Percentiles rank a stretch among this genome's conserved stretches.
phyloP scores from a whole-genome alignment of 768 basidiomycete species.

The Zangia roseola region DNA sequence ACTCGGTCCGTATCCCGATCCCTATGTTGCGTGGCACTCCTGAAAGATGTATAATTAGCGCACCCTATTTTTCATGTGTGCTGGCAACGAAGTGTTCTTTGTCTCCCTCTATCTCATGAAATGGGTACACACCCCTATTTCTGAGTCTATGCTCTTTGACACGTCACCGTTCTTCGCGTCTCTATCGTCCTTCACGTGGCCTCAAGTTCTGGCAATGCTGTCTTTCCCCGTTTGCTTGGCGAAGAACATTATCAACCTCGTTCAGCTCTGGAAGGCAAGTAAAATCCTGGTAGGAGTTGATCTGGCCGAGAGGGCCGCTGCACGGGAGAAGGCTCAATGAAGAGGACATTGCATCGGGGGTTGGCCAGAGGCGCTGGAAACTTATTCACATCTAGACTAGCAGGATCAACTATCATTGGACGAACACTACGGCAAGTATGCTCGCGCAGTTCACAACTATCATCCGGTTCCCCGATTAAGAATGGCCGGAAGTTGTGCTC shows the following conservation, averaged over 20 bases:
- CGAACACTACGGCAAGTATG: slow-evolving; percentile 4
- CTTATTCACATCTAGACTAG: slow-evolving; percentile 13
- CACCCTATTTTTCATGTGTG: slow-evolving; percentile 89
- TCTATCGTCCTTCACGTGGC: slow-evolving; percentile 59
- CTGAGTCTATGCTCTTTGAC: slow-evolving; percentile 15
- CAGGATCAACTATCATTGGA: slow-evolving; percentile 7
- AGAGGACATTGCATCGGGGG: not conserved
- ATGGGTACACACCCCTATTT: slow-evolving; percentile 74
- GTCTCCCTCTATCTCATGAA: slow-evolving; percentile 93
- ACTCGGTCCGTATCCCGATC: slow-evolving; percentile 59
- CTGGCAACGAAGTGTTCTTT: slow-evolving; percentile 94
- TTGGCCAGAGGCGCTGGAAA: not conserved
- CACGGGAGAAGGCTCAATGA: slow-evolving; percentile 38
- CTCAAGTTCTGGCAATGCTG: slow-evolving; percentile 63
- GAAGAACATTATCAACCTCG: slow-evolving; percentile 93
- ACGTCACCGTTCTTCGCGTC: slow-evolving; percentile 15
- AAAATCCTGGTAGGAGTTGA: slow-evolving; percentile 94
- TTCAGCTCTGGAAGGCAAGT: slow-evolving; percentile 98
- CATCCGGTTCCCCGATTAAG: slow-evolving; percentile 2
- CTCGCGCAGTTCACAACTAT: slow-evolving; percentile 16
- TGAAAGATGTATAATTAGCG: slow-evolving; percentile 42
- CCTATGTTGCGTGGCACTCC: not conserved
- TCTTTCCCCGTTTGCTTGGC: slow-evolving; percentile 66
- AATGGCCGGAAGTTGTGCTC: slow-evolving; percentile 1
- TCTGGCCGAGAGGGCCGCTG: slow-evolving; percentile 77